Conservation (phyloP, 179 eudicot genomes). For the Kewa caespitosa region DNA sequence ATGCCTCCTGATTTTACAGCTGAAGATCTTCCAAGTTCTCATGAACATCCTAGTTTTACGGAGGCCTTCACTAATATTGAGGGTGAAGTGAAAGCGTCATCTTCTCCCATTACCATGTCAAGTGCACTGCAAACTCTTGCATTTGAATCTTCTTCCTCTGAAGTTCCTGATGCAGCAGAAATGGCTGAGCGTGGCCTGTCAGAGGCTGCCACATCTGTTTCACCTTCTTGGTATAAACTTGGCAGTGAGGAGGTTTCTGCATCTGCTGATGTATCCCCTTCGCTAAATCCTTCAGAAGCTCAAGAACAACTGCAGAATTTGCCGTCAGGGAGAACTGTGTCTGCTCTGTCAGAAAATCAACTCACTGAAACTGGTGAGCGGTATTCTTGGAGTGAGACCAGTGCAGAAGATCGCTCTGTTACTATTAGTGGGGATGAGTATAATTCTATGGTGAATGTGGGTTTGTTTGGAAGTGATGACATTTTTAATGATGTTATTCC, state of each 20-base stretch:
- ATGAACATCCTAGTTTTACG: constrained; percentile 5
- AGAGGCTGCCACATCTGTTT: constrained; percentile 14
- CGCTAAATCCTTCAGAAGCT: constrained; percentile 10
- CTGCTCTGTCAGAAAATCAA: background rate
- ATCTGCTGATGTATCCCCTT: constrained; percentile 11
- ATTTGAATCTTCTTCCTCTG: background rate
- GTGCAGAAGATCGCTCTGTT: background rate
- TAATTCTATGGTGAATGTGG: constrained; percentile 3
- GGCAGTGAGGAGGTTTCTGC: background rate
- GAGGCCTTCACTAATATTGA: constrained; percentile 1
- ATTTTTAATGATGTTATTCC: constrained; percentile 15
- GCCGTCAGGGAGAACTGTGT: constrained; percentile 13
- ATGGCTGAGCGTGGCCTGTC: constrained; percentile 1
- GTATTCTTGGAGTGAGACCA: constrained; percentile 19
- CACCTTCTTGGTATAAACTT: constrained; percentile 5
- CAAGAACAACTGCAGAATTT: constrained; percentile 8
- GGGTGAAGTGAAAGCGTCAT: constrained; percentile 5
- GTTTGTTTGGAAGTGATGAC: constrained; percentile 19
- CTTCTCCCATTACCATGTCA: constrained; percentile 2
- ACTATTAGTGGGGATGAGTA: constrained; percentile 12
- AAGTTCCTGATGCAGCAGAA: constrained; percentile 14
- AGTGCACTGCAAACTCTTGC: constrained; percentile 12
- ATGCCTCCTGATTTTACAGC: constrained; percentile 5
- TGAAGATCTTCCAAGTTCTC: constrained; percentile 14
- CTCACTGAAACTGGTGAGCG: constrained; percentile 3